Evolutionary conservation across 768 basidiomycete species (phyloP).

Genomic region (Trametes sanguinea): DNA sequence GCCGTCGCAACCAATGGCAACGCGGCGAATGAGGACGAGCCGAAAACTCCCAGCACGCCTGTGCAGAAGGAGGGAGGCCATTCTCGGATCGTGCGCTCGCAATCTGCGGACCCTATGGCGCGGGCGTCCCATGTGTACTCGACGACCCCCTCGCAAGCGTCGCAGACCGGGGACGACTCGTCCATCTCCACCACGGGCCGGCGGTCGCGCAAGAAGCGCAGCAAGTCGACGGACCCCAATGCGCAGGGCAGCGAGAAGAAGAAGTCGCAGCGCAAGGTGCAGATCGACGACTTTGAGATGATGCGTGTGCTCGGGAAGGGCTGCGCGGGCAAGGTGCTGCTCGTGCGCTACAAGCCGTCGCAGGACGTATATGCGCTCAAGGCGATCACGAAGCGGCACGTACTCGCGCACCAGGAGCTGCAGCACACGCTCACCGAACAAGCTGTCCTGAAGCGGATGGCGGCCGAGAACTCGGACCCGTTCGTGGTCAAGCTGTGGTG

Average conservation of each 20-base stretch:
- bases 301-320: slow-evolving; percentile 96
- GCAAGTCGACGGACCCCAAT: slow-evolving; percentile 49
- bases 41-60: slow-evolving; percentile 27
- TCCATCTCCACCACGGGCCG: slow-evolving; percentile 60
- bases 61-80: slow-evolving; percentile 30
- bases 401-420: slow-evolving; percentile 94
- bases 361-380: slow-evolving; percentile 87
- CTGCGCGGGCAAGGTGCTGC: slow-evolving; percentile 93
- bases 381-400: slow-evolving; percentile 96
- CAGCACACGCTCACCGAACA: slow-evolving; percentile 97
- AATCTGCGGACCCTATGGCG: slow-evolving; percentile 78
- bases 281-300: slow-evolving; percentile 94
- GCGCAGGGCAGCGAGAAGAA: slow-evolving; percentile 46
- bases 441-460: slow-evolving; percentile 92
- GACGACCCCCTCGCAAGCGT: slow-evolving; percentile 51
- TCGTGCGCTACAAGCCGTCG: slow-evolving; percentile 80
- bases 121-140: slow-evolving; percentile 60
- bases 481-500: slow-evolving; percentile 97
- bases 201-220: slow-evolving; percentile 54
- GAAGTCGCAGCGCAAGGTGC: slow-evolving; percentile 64
- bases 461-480: slow-evolving; percentile 83
- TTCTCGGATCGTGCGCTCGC: slow-evolving; percentile 69
- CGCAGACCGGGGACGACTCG: slow-evolving; percentile 57
- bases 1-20: slow-evolving; percentile 1
- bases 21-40: slow-evolving; percentile 25